Evolutionary conservation across 2,329 filamentous ascomycete species (phyloP).

Genomic region (Colletotrichum paranaense): DNA sequence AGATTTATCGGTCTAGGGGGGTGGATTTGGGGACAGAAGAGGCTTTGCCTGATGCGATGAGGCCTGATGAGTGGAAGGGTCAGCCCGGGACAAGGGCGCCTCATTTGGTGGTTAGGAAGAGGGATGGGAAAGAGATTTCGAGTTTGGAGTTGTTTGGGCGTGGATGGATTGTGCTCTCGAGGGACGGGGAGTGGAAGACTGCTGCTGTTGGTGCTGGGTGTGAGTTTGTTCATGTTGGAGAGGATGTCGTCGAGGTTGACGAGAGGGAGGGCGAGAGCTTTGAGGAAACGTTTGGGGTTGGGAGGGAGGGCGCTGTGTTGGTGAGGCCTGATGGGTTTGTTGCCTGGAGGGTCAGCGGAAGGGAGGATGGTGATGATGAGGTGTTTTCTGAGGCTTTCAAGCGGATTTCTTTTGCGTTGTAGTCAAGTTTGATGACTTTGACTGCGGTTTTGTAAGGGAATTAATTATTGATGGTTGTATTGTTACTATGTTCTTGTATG

Average conservation of each 20-base stretch:
- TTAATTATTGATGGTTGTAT: no score
- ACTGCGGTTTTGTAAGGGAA: no score
- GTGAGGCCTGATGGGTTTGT: slow-evolving; percentile 18
- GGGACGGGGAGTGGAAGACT: slow-evolving; percentile 48
- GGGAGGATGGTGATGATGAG: neutral
- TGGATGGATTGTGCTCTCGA: slow-evolving; percentile 45
- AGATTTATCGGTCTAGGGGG: slow-evolving; percentile 7
- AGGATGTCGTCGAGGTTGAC: neutral
- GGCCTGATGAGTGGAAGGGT: slow-evolving; percentile 39
- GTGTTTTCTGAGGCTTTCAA: neutral
- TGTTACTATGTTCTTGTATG: no score
- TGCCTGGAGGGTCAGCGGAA: neutral
- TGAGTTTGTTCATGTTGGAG: neutral
- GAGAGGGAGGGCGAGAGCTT: neutral
- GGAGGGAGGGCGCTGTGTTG: neutral
- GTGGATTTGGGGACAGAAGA: neutral
- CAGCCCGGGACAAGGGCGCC: slow-evolving; percentile 39
- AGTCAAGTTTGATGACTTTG: neutral
- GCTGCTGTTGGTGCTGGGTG: neutral
- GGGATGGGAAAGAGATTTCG: neutral
- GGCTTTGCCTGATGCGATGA: slow-evolving; percentile 19
- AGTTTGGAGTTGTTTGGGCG: slow-evolving; percentile 1
- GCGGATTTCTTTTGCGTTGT: neutral
- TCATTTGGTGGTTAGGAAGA: slow-evolving; percentile 32
- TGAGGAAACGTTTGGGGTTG: slow-evolving; percentile 1